Conservation (phyloP, 176 grass and related monocot genomes). For the Alloteropsis semialata region DNA sequence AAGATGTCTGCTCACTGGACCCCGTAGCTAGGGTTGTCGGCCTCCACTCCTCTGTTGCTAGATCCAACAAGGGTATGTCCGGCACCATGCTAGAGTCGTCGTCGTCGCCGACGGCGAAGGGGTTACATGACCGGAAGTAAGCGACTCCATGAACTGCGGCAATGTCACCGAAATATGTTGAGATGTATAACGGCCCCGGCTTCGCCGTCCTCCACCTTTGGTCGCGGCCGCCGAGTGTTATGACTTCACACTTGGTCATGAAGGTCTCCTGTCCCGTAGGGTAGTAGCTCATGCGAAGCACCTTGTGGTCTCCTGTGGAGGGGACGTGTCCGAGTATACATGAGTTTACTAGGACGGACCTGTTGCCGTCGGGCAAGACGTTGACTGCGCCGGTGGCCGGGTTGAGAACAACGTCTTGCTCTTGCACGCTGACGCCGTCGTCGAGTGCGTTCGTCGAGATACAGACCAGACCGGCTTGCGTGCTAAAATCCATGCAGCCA, state of each 20-base stretch:
- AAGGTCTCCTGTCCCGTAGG: too few relatives aligned
- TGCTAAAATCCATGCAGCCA: not conserved
- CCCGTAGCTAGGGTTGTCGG: too few relatives aligned
- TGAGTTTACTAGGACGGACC: not conserved
- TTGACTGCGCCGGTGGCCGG: not conserved
- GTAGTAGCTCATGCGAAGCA: not conserved
- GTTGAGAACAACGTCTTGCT: not conserved
- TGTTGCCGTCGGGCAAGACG: not conserved
- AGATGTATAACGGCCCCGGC: not conserved
- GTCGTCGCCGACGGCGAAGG: too few relatives aligned
- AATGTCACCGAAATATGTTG: accelerated
- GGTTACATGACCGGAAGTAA: not conserved
- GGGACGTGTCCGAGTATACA: not conserved
- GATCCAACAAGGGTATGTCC: not conserved
- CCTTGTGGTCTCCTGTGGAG: not conserved
- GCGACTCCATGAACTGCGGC: not conserved
- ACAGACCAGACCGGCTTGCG: not conserved
- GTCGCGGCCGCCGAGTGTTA: not conserved
- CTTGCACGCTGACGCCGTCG: too few relatives aligned
- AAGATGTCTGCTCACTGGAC: not conserved
- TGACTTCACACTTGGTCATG: not conserved
- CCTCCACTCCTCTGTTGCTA: not conserved
- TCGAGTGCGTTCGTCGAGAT: too few relatives aligned
- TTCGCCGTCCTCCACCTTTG: not conserved
- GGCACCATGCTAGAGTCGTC: not conserved